phyloP scores from a whole-genome alignment of 306 rosid species.

The Sphenostylis stenocarpa region DNA sequence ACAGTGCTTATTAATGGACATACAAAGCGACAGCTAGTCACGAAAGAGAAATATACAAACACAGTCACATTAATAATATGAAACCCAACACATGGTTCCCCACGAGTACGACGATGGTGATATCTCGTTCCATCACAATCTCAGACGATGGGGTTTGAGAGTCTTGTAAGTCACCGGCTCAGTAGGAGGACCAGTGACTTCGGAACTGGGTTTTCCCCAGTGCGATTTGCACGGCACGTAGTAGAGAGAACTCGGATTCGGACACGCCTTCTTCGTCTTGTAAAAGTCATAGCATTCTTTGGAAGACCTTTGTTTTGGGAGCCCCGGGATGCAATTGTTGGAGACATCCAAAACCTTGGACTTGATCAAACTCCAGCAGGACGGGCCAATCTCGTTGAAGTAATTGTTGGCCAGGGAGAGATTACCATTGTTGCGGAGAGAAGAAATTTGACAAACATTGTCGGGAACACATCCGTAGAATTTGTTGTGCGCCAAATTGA shows the following conservation, averaged over 20 bases:
- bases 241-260: conserved; percentile 4
- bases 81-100: background rate
- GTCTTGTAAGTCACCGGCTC: conserved; percentile 45
- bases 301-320: conserved; percentile 44
- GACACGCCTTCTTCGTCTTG: conserved; percentile 29
- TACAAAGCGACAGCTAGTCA: background rate
- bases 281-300: conserved; percentile 41
- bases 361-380: conserved; percentile 52
- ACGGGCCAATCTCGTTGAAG: conserved; percentile 59
- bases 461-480: conserved; percentile 69
- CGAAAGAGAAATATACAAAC: background rate
- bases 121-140: background rate
- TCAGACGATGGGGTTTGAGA: conserved; percentile 41
- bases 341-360: conserved; percentile 45
- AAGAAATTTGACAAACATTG: conserved; percentile 49
- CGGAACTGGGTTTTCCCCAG: background rate
- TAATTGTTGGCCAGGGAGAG: conserved; percentile 52
- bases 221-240: conserved; percentile 48
- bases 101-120: background rate
- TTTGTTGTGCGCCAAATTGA: conserved; percentile 47
- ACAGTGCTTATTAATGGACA: conserved; percentile 7
- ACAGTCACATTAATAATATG: background rate
- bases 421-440: conserved; percentile 20
- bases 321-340: conserved; percentile 56
- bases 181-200: conserved; percentile 2